phyloP scores from a whole-genome alignment of 805 yeast species.

The Vanderwaltozyma polyspora region DNA sequence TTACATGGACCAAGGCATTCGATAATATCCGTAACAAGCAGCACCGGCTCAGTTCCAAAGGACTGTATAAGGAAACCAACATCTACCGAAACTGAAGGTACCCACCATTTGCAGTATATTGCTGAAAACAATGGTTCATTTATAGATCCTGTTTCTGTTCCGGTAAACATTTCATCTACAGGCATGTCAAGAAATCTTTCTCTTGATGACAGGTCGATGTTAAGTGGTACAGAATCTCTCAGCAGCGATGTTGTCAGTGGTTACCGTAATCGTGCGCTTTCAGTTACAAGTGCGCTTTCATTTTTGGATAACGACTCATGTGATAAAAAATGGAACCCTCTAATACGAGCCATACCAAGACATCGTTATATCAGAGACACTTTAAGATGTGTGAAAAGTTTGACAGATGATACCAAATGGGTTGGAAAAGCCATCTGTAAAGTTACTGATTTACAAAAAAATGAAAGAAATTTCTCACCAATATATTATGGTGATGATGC shows the following conservation, averaged over 20 bases:
- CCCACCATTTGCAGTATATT: too few relatives aligned
- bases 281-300: conserved; percentile 17
- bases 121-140: too few relatives aligned
- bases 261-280: conserved; percentile 11
- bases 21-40: too few relatives aligned
- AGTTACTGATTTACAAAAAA: conserved; percentile 14
- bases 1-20: too few relatives aligned
- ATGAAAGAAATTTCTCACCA: conserved; percentile 18
- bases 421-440: conserved; percentile 35
- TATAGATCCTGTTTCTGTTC: too few relatives aligned
- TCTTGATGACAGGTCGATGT: too few relatives aligned
- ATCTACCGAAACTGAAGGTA: too few relatives aligned
- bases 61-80: too few relatives aligned
- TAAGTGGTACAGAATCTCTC: neutral
- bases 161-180: too few relatives aligned
- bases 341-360: conserved; percentile 26
- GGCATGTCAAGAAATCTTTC: neutral
- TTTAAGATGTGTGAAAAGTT: conserved; percentile 45
- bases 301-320: conserved; percentile 13
- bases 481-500: conserved; percentile 3
- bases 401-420: conserved; percentile 44
- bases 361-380: conserved; percentile 40
- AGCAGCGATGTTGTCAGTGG: neutral
- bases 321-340: conserved; percentile 40
- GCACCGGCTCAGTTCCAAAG: too few relatives aligned